Evolutionary conservation across 306 rosid genomes (phyloP).

Genomic region (Cicer yamashitae): DNA sequence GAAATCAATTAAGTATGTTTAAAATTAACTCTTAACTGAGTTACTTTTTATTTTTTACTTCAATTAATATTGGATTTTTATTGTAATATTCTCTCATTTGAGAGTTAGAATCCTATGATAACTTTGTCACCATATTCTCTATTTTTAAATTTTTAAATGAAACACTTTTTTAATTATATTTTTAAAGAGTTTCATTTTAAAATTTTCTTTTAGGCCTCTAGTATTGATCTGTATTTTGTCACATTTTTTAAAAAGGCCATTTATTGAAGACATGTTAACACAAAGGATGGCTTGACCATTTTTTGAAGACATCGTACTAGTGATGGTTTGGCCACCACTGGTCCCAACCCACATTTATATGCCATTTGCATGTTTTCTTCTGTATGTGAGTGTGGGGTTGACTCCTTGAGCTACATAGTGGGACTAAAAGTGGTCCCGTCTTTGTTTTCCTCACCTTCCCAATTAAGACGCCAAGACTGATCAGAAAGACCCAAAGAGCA

Average conservation of each 20-base stretch:
- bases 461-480: conserved; percentile 8
- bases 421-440: conserved; percentile 45
- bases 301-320: conserved; percentile 39
- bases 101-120: no score
- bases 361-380: conserved; percentile 32
- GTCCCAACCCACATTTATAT: conserved; percentile 55
- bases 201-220: no score
- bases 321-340: conserved; percentile 46
- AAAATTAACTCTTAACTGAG: no score
- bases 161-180: no score
- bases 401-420: conserved; percentile 51
- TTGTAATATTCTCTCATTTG: no score
- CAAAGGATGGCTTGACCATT: neutral
- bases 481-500: conserved; percentile 46
- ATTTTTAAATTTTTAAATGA: no score
- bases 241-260: conserved; percentile 21
- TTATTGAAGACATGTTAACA: conserved; percentile 39
- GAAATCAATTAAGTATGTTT: no score
- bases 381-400: conserved; percentile 37
- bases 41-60: no score
- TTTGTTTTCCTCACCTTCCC: conserved; percentile 35
- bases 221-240: neutral
- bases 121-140: no score
- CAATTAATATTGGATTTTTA: no score
- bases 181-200: no score